Evolutionary conservation across 352 stramenopile species (phyloP), one percentile per base, ranked within the genome.

Genomic region (Elongisporangium anandrum): DNA sequence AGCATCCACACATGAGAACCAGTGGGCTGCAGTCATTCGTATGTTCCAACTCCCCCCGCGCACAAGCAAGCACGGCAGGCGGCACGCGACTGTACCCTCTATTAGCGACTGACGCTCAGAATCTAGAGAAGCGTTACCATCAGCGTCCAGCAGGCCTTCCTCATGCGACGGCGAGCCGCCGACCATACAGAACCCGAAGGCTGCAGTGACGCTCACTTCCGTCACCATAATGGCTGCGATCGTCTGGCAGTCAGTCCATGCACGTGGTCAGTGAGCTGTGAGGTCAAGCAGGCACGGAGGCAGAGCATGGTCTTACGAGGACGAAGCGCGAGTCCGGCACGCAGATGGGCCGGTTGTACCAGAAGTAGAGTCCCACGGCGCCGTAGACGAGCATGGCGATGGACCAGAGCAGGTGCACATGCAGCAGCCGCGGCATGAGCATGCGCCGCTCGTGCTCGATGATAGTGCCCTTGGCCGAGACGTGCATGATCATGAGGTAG

Each of bases 401-500:
- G 16, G 81, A 88, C 84, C 84, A 95, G 48, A 91, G 70, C 34
- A 79, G 63, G 57, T 92, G 84, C 17, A 90, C 85, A 13, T 92
- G 79, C 51, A 95, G 64, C 63, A 95, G 72, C 16, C 75, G 68
- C 50, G 85, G 85, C 84, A 95, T 95, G 54, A 95, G 70, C 61
- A 95, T 78, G 62, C 86, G 86, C n/a, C 77, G 82, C 65, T 95
- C 86, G 69, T 92, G 77, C 59, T 91, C 80, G 41, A 95, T 72
- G 60, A 95, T 95, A 55, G 86, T 94, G 53, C 86, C 86, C 66
- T 91, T 88, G 19, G 79, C 72, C 54, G 86, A 88, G 19, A 95
- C 71, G 68, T 91, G 84, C 66, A 92, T 81, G 63, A 94, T 77
- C 75, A 95, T 88, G 68, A 94, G 72, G 68, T 94, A 88, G 66